Percentiles rank a stretch among this genome's conserved stretches.
Evolutionary conservation across 768 basidiomycete species (phyloP).

Genomic region (Podaxis carcinomalis): DNA sequence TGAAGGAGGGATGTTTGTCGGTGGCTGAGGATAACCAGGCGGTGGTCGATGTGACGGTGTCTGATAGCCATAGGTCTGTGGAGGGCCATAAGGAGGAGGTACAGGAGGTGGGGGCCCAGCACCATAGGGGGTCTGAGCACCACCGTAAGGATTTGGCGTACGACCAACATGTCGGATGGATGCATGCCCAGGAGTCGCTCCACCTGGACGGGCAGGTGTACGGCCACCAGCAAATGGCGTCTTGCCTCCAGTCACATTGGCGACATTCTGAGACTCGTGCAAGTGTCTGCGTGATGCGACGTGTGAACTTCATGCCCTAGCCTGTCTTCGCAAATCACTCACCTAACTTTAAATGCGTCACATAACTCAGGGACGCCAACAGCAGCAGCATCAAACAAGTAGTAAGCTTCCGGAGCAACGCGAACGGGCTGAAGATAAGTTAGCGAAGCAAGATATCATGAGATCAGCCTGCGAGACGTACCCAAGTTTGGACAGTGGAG

Average conservation of each 20-base stretch:
- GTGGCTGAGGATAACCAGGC: conserved; percentile 32
- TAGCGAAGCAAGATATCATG: conserved; percentile 7
- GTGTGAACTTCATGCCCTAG: not conserved
- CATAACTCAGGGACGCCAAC: conserved; percentile 91
- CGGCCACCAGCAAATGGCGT: conserved; percentile 79
- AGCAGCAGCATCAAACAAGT: conserved; percentile 85
- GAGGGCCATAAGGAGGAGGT: conserved; percentile 19
- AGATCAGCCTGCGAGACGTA: conserved; percentile 32
- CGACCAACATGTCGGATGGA: conserved; percentile 70
- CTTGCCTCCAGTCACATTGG: conserved; percentile 56
- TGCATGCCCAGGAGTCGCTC: conserved; percentile 74
- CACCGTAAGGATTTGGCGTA: conserved; percentile 78
- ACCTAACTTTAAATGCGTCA: conserved; percentile 94
- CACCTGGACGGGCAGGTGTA: conserved; percentile 74
- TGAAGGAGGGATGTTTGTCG: conserved; percentile 40
- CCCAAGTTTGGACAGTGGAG: conserved; percentile 89
- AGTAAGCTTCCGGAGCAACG: conserved; percentile 84
- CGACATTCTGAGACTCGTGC: conserved; percentile 68
- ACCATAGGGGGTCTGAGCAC: conserved; percentile 42
- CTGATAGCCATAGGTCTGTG: conserved; percentile 44
- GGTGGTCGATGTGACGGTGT: conserved; percentile 39
- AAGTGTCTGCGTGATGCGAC: conserved; percentile 50
- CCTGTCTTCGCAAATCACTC: conserved; percentile 15
- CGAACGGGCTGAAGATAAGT: conserved; percentile 64
- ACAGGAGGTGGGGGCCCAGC: conserved; percentile 23